A percentile compares a stretch with the other conserved stretches of the same genome.
These are phyloP conservation scores for Zygoascus tannicola DNA, from an alignment of 805 yeast species.

Conservation along the genomic window DNA sequence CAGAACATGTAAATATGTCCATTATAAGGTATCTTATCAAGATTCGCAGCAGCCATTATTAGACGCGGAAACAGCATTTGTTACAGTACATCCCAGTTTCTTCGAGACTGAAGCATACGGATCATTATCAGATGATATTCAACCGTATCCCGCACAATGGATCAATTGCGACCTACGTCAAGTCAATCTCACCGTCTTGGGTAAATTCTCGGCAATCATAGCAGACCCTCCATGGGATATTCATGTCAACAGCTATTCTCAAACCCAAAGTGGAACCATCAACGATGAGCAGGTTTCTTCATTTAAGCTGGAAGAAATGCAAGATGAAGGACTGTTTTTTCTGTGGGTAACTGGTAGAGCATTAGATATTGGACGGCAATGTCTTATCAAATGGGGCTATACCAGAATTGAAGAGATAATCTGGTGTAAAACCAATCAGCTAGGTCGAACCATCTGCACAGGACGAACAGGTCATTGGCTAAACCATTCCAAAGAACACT, in stretches of 20 bases:
- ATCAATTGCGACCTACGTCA: constrained; percentile 73
- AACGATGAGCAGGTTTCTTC: constrained; percentile 45
- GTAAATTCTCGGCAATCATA: constrained; percentile 67
- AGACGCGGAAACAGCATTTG: background rate
- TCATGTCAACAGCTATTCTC: constrained; percentile 53
- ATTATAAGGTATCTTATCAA: constrained; percentile 39
- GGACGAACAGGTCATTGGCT: constrained; percentile 98
- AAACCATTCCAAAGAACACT: constrained; percentile 88
- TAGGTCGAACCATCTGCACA: constrained; percentile 81
- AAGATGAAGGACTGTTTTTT: constrained; percentile 73
- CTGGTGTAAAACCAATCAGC: constrained; percentile 87
- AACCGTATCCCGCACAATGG: constrained; percentile 64
- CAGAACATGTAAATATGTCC: constrained; percentile 70
- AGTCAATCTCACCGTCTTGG: constrained; percentile 60
- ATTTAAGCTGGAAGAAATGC: constrained; percentile 58
- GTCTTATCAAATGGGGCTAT: constrained; percentile 78
- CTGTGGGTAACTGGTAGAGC: constrained; percentile 96
- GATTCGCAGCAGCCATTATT: constrained; percentile 1
- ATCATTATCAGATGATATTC: background rate
- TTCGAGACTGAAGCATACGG: constrained; percentile 1
- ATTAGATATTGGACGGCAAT: constrained; percentile 75
- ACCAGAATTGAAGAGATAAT: constrained; percentile 65
- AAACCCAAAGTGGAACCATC: constrained; percentile 14
- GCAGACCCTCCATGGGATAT: constrained; percentile 98
- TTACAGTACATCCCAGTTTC: background rate